Percentiles rank a stretch among this genome's conserved stretches.
These are phyloP conservation scores for Parmales sp. DNA, from an alignment of 108 stramenopile species.

Conservation along the genomic window DNA sequence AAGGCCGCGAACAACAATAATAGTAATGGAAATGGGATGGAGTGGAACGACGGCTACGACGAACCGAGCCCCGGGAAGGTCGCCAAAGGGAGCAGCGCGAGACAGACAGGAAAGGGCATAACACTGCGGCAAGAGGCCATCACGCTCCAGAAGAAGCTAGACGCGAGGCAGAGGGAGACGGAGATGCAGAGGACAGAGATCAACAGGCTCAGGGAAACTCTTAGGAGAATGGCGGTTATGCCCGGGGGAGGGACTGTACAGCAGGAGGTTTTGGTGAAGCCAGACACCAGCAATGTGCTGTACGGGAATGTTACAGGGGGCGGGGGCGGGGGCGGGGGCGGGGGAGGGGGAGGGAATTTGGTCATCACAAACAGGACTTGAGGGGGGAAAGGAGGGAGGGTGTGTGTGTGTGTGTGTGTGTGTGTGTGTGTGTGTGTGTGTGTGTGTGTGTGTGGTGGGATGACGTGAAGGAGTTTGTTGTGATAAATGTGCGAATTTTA, in stretches of 20 bases:
- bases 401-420: too few species aligned
- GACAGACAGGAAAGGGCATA: not conserved
- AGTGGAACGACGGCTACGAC: not conserved
- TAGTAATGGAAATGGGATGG: not conserved
- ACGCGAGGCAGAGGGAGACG: not conserved
- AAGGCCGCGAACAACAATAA: not conserved
- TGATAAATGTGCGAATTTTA: too few species aligned
- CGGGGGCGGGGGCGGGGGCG: too few species aligned
- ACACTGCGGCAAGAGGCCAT: not conserved
- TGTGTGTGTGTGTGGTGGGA: too few species aligned
- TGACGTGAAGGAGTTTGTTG: too few species aligned
- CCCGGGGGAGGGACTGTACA: not conserved
- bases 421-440: too few species aligned
- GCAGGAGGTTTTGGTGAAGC: not conserved
- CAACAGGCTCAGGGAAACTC: not conserved
- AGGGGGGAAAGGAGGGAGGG: too few species aligned
- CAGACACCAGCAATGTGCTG: not conserved
- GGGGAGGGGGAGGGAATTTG: too few species aligned
- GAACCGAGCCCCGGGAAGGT: not conserved
- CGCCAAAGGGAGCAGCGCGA: not conserved
- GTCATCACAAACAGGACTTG: too few species aligned
- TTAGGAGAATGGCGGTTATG: not conserved
- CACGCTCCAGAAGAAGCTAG: constrained; percentile 7
- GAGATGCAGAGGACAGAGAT: constrained; percentile 9
- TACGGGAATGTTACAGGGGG: not conserved